phyloP scores from a whole-genome alignment of 306 rosid genomes.

The Quercus parvula region DNA sequence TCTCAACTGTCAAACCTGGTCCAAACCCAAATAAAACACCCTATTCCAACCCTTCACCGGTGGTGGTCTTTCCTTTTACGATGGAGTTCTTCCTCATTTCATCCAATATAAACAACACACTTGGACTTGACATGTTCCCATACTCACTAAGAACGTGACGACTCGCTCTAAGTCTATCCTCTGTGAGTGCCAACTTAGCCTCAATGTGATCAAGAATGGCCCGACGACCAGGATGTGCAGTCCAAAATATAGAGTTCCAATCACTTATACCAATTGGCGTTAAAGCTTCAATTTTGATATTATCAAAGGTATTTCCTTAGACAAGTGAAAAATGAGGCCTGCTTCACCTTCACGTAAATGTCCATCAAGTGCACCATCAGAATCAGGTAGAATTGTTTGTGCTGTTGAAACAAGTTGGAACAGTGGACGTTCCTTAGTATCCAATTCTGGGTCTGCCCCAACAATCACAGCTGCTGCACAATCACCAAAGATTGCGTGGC shows the following conservation, averaged over 20 bases:
- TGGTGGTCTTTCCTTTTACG: conserved; percentile 36
- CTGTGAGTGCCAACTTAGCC: conserved; percentile 33
- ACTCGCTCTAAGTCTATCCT: conserved; percentile 36
- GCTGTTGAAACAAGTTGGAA: conserved; percentile 42
- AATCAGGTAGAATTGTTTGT: conserved; percentile 50
- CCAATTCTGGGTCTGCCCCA: conserved; percentile 22
- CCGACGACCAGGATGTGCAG: conserved; percentile 62
- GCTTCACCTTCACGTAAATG: conserved; percentile 56
- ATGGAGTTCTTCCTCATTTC: conserved; percentile 40
- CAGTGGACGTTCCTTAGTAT: conserved; percentile 9
- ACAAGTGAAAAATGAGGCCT: conserved; percentile 43
- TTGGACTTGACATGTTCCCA: conserved; percentile 56
- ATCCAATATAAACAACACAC: conserved; percentile 49
- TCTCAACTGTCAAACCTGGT: conserved; percentile 53
- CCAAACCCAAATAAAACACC: conserved; percentile 58
- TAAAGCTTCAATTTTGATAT: conserved; percentile 51
- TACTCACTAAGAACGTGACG: conserved; percentile 47
- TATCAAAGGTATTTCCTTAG: conserved; percentile 49
- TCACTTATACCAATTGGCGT: conserved; percentile 40
- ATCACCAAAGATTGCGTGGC: conserved; percentile 59
- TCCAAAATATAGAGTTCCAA: conserved; percentile 60
- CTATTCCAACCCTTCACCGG: conserved; percentile 54
- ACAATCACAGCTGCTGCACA: conserved; percentile 44
- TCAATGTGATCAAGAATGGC: conserved; percentile 57
- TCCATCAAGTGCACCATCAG: conserved; percentile 49